phyloP scores from a whole-genome alignment of 2,329 filamentous ascomycete genomes.

The Lasiodiplodia gonubiensis region DNA sequence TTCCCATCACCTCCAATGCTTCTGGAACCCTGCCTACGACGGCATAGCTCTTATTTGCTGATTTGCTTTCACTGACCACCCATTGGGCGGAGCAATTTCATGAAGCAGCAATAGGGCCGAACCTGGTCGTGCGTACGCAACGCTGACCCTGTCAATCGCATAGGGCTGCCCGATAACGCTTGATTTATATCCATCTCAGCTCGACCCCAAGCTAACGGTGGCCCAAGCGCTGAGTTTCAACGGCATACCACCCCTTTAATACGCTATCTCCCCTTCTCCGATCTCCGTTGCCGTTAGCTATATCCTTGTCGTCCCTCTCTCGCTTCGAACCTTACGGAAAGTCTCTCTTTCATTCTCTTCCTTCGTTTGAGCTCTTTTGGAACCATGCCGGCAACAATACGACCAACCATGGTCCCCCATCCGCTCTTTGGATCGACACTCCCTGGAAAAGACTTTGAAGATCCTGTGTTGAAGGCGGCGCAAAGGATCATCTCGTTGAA shows the following conservation, averaged over 20 bases:
- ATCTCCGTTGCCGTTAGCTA: slow-evolving; percentile 7
- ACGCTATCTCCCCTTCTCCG: slow-evolving; percentile 13
- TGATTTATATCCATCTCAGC: neutral
- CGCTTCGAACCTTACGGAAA: slow-evolving; percentile 12
- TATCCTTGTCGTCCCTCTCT: slow-evolving; percentile 19
- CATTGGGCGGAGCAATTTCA: neutral
- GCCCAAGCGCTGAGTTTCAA: slow-evolving; percentile 3
- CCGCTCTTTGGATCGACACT: neutral
- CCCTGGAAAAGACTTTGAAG: neutral
- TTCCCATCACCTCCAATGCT: neutral
- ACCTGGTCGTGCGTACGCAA: neutral
- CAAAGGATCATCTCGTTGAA: slow-evolving; percentile 12
- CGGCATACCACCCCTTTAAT: slow-evolving; percentile 18
- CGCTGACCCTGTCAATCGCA: neutral
- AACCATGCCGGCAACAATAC: slow-evolving; percentile 7
- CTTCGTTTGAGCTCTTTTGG: neutral
- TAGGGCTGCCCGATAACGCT: neutral
- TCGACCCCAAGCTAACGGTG: neutral
- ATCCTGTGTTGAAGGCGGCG: slow-evolving; percentile 12
- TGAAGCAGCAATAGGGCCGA: slow-evolving; percentile 5
- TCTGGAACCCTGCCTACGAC: neutral
- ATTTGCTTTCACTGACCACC: neutral
- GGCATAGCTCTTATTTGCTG: slow-evolving; percentile 1
- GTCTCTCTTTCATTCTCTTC: neutral
- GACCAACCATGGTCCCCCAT: neutral